Conservation (phyloP, 2,329 filamentous ascomycete species). For the Sarocladium strictum region DNA sequence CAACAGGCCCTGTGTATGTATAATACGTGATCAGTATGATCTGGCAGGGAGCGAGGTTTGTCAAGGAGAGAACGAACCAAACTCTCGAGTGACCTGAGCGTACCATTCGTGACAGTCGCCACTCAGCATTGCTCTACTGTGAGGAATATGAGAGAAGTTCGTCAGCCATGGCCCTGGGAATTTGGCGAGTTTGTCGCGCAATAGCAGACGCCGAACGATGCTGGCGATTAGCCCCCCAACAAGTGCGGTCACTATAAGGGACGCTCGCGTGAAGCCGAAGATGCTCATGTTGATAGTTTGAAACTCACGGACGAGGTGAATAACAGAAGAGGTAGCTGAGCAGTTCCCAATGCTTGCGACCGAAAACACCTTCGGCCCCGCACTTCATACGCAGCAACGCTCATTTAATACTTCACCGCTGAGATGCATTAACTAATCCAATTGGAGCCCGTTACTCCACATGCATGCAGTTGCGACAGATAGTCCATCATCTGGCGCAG, state of each 20-base stretch:
- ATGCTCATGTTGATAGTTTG: no score
- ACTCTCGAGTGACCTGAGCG: background rate
- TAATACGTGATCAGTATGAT: background rate
- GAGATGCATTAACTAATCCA: no score
- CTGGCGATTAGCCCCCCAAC: background rate
- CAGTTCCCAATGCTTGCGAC: no score
- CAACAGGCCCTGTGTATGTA: constrained; percentile 19
- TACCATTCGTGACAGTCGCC: background rate
- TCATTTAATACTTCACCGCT: no score
- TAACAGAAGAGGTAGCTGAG: no score
- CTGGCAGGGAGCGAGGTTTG: background rate
- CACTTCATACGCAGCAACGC: no score
- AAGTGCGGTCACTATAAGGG: background rate
- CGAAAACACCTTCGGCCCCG: no score
- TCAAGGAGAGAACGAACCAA: background rate
- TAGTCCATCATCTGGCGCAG: no score
- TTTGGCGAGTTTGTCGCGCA: background rate
- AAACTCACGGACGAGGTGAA: no score
- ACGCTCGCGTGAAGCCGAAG: background rate
- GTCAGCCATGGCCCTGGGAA: background rate
- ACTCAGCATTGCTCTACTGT: background rate
- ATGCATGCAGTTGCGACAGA: no score
- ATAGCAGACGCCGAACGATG: background rate
- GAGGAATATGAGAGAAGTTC: background rate
- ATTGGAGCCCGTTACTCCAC: no score